Base-by-base conservation (phyloP, 768 basidiomycete species). In the Hypholoma fasciculare region DNA sequence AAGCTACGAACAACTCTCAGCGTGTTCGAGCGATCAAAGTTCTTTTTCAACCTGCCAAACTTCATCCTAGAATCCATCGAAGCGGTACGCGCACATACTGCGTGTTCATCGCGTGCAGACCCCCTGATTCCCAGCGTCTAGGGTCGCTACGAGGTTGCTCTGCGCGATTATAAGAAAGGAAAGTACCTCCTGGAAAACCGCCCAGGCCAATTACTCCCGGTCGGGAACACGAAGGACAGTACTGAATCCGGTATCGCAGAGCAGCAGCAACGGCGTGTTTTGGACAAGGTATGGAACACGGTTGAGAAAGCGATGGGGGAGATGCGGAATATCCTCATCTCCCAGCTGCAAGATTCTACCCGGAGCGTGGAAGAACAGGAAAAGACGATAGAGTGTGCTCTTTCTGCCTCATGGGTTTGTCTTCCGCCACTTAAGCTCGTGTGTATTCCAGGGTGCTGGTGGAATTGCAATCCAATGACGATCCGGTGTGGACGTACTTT, bases 21-120 rank as follows among this genome's bases (percentile, higher is more conserved):
- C 36, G 93, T 98, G 17, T 98, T 99, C 62, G 96, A 98, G 64
- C 84, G 94, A 43, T 96, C 93, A 51, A 96, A 96, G 66, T 99
- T 98, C 81, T 93, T 98, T 73, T 98, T 98, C 82, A 98, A 96
- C 67, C 82, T 99, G n/a, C 96, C 97, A 0, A 89, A 90, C 30
- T 88, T 89, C 47, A 84, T 99, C 20, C 81, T 91, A 20, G 96
- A 96, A 68, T 89, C 84, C 16, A 90, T 98, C 52, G 90, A 96
- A 70, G 89, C 89, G 57, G 95, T 96, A 68, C 64, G 87, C 23
- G n/a, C 34, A 6, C 30, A 42, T 36, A 46, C 54, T 57, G 20
- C 5, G 46, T 38, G 57, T 46, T 37, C 17, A 20, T 9, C 44
- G 37, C 11, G 39, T 54, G 36, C 7, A 14, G 52, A 37, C 37